A percentile compares a stretch with the other conserved stretches of the same genome.
Evolutionary conservation across 352 stramenopile species (phyloP).

Genomic region (Globisporangium abappressorium): DNA sequence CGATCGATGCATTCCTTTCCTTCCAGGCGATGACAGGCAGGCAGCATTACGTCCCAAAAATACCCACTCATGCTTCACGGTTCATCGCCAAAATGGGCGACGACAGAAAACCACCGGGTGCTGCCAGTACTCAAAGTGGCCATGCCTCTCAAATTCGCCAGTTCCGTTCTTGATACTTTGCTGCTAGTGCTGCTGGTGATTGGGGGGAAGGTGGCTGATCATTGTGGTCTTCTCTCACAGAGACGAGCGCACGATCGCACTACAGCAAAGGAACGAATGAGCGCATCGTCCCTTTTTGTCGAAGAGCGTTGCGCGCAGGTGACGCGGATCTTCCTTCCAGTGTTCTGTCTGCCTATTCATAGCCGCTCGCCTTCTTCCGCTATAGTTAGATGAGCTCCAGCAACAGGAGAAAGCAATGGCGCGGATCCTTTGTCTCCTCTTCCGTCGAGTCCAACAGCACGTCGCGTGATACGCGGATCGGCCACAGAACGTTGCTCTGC

Average conservation of each 20-base stretch:
- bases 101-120: slow-evolving; percentile 1
- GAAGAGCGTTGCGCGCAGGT: neutral
- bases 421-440: slow-evolving; percentile 1
- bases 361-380: neutral
- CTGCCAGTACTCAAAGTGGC: neutral
- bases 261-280: neutral
- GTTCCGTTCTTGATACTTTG: neutral
- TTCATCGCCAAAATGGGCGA: neutral
- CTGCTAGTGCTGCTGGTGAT: neutral
- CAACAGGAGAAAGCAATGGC: neutral
- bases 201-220: neutral
- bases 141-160: slow-evolving; percentile 6
- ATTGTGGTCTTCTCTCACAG: neutral
- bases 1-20: neutral
- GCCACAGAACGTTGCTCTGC: neutral
- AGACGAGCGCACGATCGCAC: neutral
- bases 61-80: neutral
- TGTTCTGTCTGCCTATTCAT: neutral
- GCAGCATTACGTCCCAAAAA: neutral
- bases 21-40: neutral
- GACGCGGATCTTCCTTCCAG: neutral
- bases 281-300: slow-evolving; percentile 1
- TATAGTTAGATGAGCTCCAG: slow-evolving; percentile 1
- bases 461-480: neutral
- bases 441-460: slow-evolving; percentile 1